Base-by-base conservation (phyloP, 2,329 filamentous ascomycete species). In the Ascochyta koolunga region DNA sequence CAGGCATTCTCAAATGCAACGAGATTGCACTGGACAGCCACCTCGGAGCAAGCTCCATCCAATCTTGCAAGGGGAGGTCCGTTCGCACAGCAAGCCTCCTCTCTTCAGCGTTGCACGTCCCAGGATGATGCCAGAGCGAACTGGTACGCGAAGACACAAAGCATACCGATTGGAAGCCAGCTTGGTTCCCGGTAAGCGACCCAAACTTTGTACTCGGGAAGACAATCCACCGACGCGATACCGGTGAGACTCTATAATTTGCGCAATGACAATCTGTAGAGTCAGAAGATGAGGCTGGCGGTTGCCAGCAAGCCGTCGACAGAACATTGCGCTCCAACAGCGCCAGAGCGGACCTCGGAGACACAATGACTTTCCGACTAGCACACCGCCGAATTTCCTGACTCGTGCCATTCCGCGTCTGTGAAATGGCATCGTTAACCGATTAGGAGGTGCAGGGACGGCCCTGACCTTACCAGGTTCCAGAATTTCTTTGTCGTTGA, bases 141-240 rank as follows among this genome's bases (percentile, higher is more conserved):
- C 15, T 15, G 24, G 11, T 21, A 51, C 22, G 43, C 50, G 39
- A 58, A 35, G 47, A 22, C 39, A 38, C 47, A 46, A 55, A 50
- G 47, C 54, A 27, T 42, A 42, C 50, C 24, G 47, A 50, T 27
- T 42, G 29, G 15, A 27, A 38, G 21, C 50, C 38, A 54, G 13
- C 38, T 52, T 59, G 58, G 56, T 38, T 56, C 50, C 56, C 56
- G 59, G 54, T 50, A 45, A 61, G 59, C 50, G 50, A 57, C 47
- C 61, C 61, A 59, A 46, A 57, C 36, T 54, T 37, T 42, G 25
- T 15, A n/a, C 5, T 41, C 32, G 40, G 40, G 31, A 41, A 31
- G 31, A 16, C 25, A 46, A 53, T 33, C 22, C 27, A 40, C 32
- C 40, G 35, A 45, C 39, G 22, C 40, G 35, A 39, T 24, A 45